Percentiles rank a stretch among this genome's conserved stretches.
These are phyloP conservation scores for Colletotrichum tofieldiae DNA, from an alignment of 2,329 filamentous ascomycete species.

Conservation along the genomic window DNA sequence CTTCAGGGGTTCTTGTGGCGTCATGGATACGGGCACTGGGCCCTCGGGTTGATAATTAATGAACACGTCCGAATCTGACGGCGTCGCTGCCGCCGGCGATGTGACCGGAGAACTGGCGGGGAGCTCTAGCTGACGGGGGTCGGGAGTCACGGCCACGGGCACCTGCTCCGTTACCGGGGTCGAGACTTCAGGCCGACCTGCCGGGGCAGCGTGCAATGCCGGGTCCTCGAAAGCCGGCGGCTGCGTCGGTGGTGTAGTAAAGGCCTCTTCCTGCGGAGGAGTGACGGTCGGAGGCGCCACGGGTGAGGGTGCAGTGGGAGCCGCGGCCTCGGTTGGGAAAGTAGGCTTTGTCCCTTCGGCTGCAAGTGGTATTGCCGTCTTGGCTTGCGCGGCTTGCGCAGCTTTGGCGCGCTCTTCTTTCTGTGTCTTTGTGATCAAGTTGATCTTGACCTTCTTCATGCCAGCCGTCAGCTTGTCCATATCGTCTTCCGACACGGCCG, in stretches of 20 bases:
- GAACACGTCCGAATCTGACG: conserved; percentile 59
- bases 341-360: conserved; percentile 37
- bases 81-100: conserved; percentile 44
- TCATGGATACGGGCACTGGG: conserved; percentile 57
- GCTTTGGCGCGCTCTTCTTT: conserved; percentile 66
- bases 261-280: conserved; percentile 27
- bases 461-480: conserved; percentile 70
- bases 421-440: conserved; percentile 71
- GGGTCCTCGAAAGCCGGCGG: background rate
- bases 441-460: conserved; percentile 77
- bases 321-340: conserved; percentile 25
- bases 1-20: conserved; percentile 59
- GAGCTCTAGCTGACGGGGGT: conserved; percentile 45
- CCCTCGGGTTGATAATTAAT: conserved; percentile 72
- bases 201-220: conserved; percentile 15
- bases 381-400: conserved; percentile 40
- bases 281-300: conserved; percentile 24
- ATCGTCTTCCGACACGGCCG: conserved; percentile 53
- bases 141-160: conserved; percentile 40
- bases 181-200: conserved; percentile 16
- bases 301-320: conserved; percentile 4
- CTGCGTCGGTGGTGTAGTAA: conserved; percentile 21
- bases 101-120: conserved; percentile 52
- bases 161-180: conserved; percentile 28
- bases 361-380: conserved; percentile 44